Conservation (phyloP, 805 yeast genomes). For the Myxozyma lipomycoides region DNA sequence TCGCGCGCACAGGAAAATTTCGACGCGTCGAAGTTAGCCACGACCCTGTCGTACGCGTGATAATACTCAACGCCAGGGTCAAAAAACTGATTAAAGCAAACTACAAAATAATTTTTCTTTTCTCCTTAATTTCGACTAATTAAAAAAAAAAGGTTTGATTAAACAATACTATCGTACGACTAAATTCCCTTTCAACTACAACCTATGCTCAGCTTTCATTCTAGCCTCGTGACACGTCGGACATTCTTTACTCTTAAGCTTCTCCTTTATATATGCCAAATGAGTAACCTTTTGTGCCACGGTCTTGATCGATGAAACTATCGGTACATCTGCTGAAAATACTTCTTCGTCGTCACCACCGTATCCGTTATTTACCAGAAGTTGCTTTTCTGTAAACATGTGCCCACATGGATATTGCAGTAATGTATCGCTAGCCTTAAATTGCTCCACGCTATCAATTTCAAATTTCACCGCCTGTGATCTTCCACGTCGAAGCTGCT, state of each 20-base stretch:
- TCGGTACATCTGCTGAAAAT: slow-evolving; percentile 9
- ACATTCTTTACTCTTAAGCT: slow-evolving; percentile 11
- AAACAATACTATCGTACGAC: too few relatives aligned
- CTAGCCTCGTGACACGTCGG: slow-evolving; percentile 15
- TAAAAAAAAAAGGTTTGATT: too few relatives aligned
- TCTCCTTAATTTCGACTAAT: too few relatives aligned
- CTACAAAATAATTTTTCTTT: neutral
- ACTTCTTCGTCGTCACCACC: slow-evolving; percentile 5
- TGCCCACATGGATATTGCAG: slow-evolving; percentile 24
- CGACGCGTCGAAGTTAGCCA: too few relatives aligned
- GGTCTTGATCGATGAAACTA: slow-evolving; percentile 2
- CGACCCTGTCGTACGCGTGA: too few relatives aligned
- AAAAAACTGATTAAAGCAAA: too few relatives aligned
- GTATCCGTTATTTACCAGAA: slow-evolving; percentile 5
- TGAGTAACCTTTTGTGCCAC: slow-evolving; percentile 26
- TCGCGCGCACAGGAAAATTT: too few relatives aligned
- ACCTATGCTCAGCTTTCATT: too few relatives aligned
- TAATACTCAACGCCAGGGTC: too few relatives aligned
- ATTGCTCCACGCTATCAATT: slow-evolving; percentile 7
- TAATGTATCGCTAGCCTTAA: slow-evolving; percentile 13
- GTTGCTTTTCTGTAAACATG: slow-evolving; percentile 14
- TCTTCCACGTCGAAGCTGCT: slow-evolving; percentile 21
- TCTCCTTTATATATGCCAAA: slow-evolving; percentile 22
- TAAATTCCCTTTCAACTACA: too few relatives aligned
- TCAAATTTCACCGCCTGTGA: slow-evolving; percentile 25